A percentile compares a stretch with the other conserved stretches of the same genome.
Evolutionary conservation across 768 basidiomycete species (phyloP).

Genomic region (Tylopilus plumbeoviolaceoides): DNA sequence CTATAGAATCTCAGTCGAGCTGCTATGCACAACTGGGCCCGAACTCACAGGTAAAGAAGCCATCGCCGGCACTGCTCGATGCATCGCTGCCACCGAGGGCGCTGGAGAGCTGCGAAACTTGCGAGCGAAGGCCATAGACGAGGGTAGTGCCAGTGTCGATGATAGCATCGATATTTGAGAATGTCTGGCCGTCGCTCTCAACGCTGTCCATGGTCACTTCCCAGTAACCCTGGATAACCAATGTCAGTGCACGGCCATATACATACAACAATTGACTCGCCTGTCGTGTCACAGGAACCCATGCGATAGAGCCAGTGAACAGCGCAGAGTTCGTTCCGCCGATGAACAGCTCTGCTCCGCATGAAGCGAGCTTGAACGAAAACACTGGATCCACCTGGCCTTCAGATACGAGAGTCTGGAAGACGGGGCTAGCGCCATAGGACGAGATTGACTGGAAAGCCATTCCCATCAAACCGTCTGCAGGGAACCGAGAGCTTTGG

Average conservation of each 20-base stretch:
- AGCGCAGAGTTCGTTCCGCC: conserved; percentile 38
- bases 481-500: neutral
- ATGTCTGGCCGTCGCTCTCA: neutral
- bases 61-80: conserved; percentile 14
- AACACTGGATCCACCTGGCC: conserved; percentile 21
- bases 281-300: conserved; percentile 19
- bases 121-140: neutral
- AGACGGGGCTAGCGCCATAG: conserved; percentile 23
- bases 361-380: conserved; percentile 14
- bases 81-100: conserved; percentile 7
- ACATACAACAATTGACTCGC: conserved; percentile 5
- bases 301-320: conserved; percentile 37
- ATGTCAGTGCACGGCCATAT: conserved; percentile 1
- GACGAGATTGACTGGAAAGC: conserved; percentile 26
- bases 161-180: neutral
- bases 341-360: conserved; percentile 33
- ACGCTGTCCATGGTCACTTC: conserved; percentile 9
- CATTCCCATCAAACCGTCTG: conserved; percentile 27
- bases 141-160: conserved; percentile 19
- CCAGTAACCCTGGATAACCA: conserved; percentile 7
- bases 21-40: neutral
- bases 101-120: neutral
- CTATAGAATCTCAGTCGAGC: neutral
- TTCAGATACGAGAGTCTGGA: conserved; percentile 24
- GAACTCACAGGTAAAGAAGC: conserved; percentile 28